Conservation (phyloP, 768 basidiomycete genomes). For the Suillus alpinus region DNA sequence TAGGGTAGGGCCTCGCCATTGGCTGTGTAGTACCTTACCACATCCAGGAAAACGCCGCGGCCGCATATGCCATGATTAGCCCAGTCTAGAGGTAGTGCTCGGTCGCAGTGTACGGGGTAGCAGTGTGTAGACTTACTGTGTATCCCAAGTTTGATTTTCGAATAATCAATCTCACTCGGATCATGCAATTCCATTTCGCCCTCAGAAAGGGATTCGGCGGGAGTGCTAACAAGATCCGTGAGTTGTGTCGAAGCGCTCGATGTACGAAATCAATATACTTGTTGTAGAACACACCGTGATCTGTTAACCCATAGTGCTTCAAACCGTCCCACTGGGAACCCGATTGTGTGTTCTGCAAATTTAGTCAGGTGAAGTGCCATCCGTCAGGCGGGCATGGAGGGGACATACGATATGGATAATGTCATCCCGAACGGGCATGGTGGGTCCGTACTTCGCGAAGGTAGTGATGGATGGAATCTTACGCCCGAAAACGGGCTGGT, state of each 20-base stretch:
- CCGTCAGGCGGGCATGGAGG: neutral
- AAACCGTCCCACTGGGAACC: conserved; percentile 72
- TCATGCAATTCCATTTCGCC: conserved; percentile 49
- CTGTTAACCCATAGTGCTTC: conserved; percentile 52
- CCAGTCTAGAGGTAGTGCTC: conserved; percentile 47
- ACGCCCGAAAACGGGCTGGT: conserved; percentile 55
- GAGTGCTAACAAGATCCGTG: conserved; percentile 34
- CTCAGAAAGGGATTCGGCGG: conserved; percentile 37
- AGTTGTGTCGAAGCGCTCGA: neutral
- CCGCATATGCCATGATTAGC: conserved; percentile 69
- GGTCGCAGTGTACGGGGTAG: neutral
- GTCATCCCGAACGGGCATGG: conserved; percentile 35
- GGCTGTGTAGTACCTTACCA: conserved; percentile 51
- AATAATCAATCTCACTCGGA: conserved; percentile 46
- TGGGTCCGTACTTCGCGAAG: conserved; percentile 20
- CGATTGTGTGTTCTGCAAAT: conserved; percentile 62
- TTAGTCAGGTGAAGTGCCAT: neutral
- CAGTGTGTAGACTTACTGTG: conserved; percentile 50
- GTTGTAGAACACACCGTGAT: conserved; percentile 60
- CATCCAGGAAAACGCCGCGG: conserved; percentile 64
- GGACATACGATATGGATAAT: conserved; percentile 53
- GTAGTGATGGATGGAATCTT: conserved; percentile 52
- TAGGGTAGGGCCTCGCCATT: conserved; percentile 45
- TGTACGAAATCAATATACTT: conserved; percentile 36
- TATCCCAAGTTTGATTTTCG: conserved; percentile 53